Evolutionary conservation across 192 early-diverging fungal species (phyloP), one percentile per base, ranked within the genome.

Genomic region (Rhizophagus prolifer): DNA sequence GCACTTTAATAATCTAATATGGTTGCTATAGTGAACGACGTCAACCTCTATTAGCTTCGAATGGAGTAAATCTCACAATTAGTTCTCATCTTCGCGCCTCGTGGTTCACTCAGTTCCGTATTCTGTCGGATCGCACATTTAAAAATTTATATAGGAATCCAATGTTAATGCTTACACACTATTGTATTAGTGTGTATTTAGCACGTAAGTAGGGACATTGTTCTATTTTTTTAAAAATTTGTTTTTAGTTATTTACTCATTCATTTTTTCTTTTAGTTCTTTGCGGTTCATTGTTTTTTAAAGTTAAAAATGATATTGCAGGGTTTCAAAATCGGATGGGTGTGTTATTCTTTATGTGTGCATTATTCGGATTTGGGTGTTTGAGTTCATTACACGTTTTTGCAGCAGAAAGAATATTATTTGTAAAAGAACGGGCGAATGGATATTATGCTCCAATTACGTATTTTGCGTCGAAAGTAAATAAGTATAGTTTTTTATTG

Each of bases 111-210:
- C 93, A 94, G 74, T 92, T 94, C 82, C 81, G 79, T 50, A 92
- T 95, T 72, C 81, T 95, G 9, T 86, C 89, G 13, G 87, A 90
- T 46, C 82, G 94, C 61, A 92, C 92, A 13, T 87, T 94, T 77
- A 93, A 94, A 81, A 94, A 94, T 79, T 82, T 95, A 10, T 91
- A 92, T 68, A 87, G 94, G 23, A 94, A 93, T 70, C 93, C 93
- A 3, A 86, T 90, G 84, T 78, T 95, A 66, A 86, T 95, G 81
- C 82, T 88, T 34, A 86, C 90, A 59, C 94, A 95, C 76, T 92
- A 92, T 76, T 79, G 85, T 14, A 87, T 93, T 69, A 85, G 88
- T 38, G 85, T 95, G 16, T 75, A 90, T 7, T 79, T 94, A 31
- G 94, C 93, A 1, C 77, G 82, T 81, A 78, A 81, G 80, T 77